Evolutionary conservation across 2,329 filamentous ascomycete species (phyloP).

Genomic region (Sarocladiaceae sp.): DNA sequence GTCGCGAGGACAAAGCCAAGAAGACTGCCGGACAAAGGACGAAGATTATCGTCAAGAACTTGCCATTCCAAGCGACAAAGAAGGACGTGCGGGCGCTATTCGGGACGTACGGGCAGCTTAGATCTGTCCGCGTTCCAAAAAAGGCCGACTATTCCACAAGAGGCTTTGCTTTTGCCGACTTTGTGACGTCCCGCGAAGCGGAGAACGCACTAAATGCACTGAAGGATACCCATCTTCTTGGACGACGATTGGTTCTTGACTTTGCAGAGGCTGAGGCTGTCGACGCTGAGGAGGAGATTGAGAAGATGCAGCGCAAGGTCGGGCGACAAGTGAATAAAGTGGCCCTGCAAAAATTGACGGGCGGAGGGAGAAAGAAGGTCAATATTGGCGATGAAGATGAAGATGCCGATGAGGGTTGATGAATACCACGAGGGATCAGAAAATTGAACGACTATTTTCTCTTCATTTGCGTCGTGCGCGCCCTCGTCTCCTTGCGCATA

Average conservation of each 20-base stretch:
- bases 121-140: constrained; percentile 88
- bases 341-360: constrained; percentile 81
- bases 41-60: constrained; percentile 96
- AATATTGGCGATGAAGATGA: constrained; percentile 72
- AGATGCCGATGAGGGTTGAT: constrained; percentile 23
- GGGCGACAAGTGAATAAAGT: constrained; percentile 87
- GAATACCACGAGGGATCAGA: constrained; percentile 30
- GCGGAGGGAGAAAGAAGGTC: constrained; percentile 80
- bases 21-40: constrained; percentile 73
- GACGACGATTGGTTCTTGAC: constrained; percentile 83
- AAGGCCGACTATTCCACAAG: constrained; percentile 87
- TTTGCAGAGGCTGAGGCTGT: constrained; percentile 85
- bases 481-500: constrained; percentile 6
- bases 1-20: constrained; percentile 77
- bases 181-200: constrained; percentile 86
- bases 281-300: constrained; percentile 93
- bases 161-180: constrained; percentile 96
- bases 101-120: constrained; percentile 84
- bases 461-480: constrained; percentile 7
- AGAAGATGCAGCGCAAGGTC: constrained; percentile 95
- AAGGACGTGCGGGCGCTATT: constrained; percentile 86
- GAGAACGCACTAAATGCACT: constrained; percentile 86
- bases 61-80: constrained; percentile 93
- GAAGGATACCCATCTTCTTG: constrained; percentile 88
- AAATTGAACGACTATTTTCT: constrained; percentile 18